Evolutionary conservation across 768 basidiomycete species (phyloP).

Genomic region (Naematelia aurantialba): DNA sequence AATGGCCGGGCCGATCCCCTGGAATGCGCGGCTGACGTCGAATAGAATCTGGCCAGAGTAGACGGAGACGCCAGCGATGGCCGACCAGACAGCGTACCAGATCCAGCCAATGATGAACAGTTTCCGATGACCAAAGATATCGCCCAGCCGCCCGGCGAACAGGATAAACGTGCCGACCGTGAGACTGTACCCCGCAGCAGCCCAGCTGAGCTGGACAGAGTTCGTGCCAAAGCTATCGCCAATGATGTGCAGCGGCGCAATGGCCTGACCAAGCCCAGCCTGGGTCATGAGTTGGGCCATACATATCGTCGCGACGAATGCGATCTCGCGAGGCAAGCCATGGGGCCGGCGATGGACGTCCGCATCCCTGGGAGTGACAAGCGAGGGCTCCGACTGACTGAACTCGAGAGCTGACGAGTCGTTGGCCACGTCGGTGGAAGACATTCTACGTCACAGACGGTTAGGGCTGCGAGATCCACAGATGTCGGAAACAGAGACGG

Average conservation of each 20-base stretch:
- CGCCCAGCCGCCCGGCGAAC: neutral
- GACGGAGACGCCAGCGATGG: neutral
- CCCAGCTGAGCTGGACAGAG: neutral
- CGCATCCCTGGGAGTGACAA: too few species aligned
- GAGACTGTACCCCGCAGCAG: neutral
- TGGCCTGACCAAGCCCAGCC: neutral
- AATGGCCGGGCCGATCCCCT: neutral
- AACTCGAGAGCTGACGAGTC: too few species aligned
- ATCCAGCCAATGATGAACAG: neutral
- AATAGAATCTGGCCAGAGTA: neutral
- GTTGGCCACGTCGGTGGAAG: too few species aligned
- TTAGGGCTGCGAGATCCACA: too few species aligned
- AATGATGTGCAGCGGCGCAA: neutral
- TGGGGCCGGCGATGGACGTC: too few species aligned
- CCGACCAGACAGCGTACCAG: neutral
- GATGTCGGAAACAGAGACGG: too few species aligned
- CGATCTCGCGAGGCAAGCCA: neutral
- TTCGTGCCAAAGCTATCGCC: neutral
- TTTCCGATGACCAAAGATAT: neutral
- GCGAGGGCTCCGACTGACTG: too few species aligned
- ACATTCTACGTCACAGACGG: too few species aligned
- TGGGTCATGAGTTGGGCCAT: neutral
- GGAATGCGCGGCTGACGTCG: neutral
- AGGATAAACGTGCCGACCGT: neutral
- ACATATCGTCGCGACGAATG: neutral